A percentile compares a stretch with the other conserved stretches of the same genome.
phyloP scores from a whole-genome alignment of 225 moss, liverwort and hornwort genomes.

The Climacium dendroides region DNA sequence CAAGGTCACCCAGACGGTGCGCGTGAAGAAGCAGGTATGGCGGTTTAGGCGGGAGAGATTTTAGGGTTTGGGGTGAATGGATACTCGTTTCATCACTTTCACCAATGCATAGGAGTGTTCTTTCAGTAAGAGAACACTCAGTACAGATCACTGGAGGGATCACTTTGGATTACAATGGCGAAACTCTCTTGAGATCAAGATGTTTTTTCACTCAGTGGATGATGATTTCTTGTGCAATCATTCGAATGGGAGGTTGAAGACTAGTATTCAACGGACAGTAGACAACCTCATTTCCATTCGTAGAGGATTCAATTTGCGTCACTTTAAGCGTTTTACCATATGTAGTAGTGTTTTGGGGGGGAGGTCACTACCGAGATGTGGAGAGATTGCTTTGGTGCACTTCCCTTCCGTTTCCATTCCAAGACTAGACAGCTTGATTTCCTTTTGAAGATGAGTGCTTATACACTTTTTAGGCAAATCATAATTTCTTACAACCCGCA shows the following conservation, averaged over 20 bases:
- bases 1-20: conserved; percentile 47
- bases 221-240: not conserved
- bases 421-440: not conserved
- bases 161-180: not conserved
- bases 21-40: conserved; percentile 46
- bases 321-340: not conserved
- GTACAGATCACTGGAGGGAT: not conserved
- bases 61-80: not conserved
- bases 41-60: not conserved
- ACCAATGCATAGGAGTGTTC: not conserved
- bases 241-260: not conserved
- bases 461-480: not conserved
- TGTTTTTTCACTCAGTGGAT: not conserved
- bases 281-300: not conserved
- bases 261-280: not conserved
- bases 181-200: not conserved
- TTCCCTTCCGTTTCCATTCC: not conserved
- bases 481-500: not conserved
- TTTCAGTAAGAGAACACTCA: not conserved
- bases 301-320: not conserved
- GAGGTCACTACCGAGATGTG: not conserved
- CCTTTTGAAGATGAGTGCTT: not conserved
- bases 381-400: not conserved
- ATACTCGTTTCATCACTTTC: not conserved
- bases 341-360: not conserved